Conservation (phyloP, 768 basidiomycete genomes). For the Kwoniella shandongensis region DNA sequence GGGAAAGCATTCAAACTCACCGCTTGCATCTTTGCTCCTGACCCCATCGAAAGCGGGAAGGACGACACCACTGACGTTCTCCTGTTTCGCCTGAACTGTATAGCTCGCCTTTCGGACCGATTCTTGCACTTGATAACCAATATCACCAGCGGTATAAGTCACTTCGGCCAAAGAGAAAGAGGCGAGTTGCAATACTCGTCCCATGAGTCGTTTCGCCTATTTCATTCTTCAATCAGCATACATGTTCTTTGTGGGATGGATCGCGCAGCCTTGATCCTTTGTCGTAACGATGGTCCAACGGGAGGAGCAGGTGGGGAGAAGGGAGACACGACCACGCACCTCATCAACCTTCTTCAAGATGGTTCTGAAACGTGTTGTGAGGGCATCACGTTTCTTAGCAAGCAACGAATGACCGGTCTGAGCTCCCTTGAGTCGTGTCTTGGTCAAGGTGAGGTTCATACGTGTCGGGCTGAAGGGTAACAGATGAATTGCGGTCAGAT, state of each 20-base stretch:
- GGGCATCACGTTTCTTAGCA: constrained; percentile 96
- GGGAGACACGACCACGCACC: constrained; percentile 59
- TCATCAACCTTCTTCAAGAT: constrained; percentile 98
- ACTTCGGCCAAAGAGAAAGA: constrained; percentile 99
- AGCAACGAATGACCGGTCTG: constrained; percentile 93
- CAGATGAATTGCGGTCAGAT: neutral
- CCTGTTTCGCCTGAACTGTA: constrained; percentile 89
- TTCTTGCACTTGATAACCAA: constrained; percentile 96
- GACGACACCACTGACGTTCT: constrained; percentile 96
- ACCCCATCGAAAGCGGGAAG: constrained; percentile 93
- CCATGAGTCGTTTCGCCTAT: constrained; percentile 98
- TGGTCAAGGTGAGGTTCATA: constrained; percentile 91
- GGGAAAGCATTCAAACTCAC: constrained; percentile 55
- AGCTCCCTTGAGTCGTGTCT: constrained; percentile 72
- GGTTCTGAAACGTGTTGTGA: constrained; percentile 88
- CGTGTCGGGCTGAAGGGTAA: constrained; percentile 75
- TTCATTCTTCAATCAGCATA: neutral
- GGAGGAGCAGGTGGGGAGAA: neutral
- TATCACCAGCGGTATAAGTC: constrained; percentile 90
- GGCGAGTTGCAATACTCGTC: constrained; percentile 95
- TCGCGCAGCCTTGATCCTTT: no score
- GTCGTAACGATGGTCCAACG: neutral
- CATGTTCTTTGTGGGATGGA: neutral
- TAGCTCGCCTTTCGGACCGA: constrained; percentile 88
- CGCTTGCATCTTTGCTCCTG: constrained; percentile 69